phyloP scores from a whole-genome alignment of 1,284 basidiomycete species.

The Boletellus deceptivus region DNA sequence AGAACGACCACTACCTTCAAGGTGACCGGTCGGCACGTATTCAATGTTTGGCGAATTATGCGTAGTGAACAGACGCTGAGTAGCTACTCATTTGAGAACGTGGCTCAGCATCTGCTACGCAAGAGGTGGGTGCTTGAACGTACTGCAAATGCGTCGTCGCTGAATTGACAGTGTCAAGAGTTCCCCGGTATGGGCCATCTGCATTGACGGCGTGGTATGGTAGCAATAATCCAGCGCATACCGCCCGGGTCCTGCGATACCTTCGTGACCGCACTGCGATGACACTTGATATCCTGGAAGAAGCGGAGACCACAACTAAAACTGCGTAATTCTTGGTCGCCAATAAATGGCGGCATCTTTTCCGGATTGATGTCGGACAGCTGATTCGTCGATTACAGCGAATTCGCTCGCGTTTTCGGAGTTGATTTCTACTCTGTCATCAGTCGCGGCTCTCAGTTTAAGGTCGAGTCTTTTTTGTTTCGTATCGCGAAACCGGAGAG shows the following conservation, averaged over 20 bases:
- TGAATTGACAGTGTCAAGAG: slow-evolving; percentile 40
- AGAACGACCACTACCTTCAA: slow-evolving; percentile 82
- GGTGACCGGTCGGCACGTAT: slow-evolving; percentile 84
- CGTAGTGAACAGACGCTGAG: slow-evolving; percentile 79
- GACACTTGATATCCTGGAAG: slow-evolving; percentile 77
- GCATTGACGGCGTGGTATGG: slow-evolving; percentile 77
- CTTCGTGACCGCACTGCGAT: slow-evolving; percentile 62
- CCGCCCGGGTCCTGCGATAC: slow-evolving; percentile 58
- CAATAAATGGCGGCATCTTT: background rate
- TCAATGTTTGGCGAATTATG: slow-evolving; percentile 94
- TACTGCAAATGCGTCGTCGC: background rate
- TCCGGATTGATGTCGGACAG: background rate
- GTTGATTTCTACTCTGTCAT: slow-evolving; percentile 97
- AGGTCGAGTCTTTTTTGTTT: slow-evolving; percentile 98
- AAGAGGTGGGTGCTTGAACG: slow-evolving; percentile 49
- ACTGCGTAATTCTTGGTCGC: slow-evolving; percentile 63
- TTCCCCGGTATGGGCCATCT: slow-evolving; percentile 71
- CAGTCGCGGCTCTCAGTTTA: slow-evolving; percentile 94
- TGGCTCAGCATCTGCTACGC: slow-evolving; percentile 76
- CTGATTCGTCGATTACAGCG: slow-evolving; percentile 46
- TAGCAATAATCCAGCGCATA: slow-evolving; percentile 56
- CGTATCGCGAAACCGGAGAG: slow-evolving; percentile 97
- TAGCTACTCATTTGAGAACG: slow-evolving; percentile 89
- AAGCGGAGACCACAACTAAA: slow-evolving; percentile 80
- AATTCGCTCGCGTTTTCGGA: slow-evolving; percentile 95